Evolutionary conservation across 208 protist genomes (phyloP), one percentile per base, ranked within the genome.

Genomic region (Leishmania martiniquensis): DNA sequence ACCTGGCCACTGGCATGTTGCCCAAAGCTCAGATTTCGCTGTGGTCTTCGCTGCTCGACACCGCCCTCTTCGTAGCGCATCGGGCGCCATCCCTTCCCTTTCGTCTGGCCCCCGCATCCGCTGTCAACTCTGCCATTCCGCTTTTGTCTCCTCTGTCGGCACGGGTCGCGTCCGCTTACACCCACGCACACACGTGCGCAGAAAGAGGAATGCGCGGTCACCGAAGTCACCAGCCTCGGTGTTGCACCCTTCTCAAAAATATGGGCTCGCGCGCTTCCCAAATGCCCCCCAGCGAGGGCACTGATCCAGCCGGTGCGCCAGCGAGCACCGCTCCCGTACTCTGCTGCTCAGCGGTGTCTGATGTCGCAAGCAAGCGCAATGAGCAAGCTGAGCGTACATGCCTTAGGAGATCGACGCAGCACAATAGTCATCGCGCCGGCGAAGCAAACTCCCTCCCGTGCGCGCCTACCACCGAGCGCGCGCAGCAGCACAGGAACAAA

Each of bases 311-410:
- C 25, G 29, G n/a, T 57, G 68, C 49, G n/a, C 47, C 68, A n/a
- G 29, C 25, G 22, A 57, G 25, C 66, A 5, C 66, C 49, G 49
- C 42, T 15, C 32, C 17, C 47, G 17, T 39, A 4, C 68, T 59
- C 68, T 72, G 68, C 68, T 72, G 47, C 32, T 72, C 68, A 39
- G 42, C 47, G 29, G 44, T 15, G 32, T 72, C 68, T 13, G 68
- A 57, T 37, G 49, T 45, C 39, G 42, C 63, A 69, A n/a, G 25
- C 63, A 69, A 69, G 63, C 63, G 25, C 63, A 1, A 20, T 45
- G 42, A 15, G 39, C 42, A 47, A 42, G 63, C 22, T 32, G 22
- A 69, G 17, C 37, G 39, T 67, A 67, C 60, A 17, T 29, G 44
- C 60, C 60, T 67, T n/a, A 13, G 37, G 29, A 22, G 20, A n/a